A percentile compares a stretch with the other conserved stretches of the same genome.
Evolutionary conservation across 192 early-diverging fungal genomes (phyloP).

Genomic region (Coemansia reversa): DNA sequence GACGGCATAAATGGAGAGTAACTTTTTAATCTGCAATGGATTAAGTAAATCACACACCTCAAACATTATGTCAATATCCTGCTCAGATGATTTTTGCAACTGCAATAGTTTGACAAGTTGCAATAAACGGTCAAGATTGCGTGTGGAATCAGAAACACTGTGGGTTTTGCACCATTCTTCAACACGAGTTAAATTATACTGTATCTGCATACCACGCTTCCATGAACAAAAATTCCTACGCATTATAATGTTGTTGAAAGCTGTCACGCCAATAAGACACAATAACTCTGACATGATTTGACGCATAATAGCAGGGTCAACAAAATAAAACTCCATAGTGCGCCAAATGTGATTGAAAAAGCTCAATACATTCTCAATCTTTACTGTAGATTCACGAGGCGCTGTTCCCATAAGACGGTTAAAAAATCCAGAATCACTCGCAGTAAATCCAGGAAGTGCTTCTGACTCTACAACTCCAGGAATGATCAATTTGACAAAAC

Average conservation of each 20-base stretch:
- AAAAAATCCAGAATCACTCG: constrained; percentile 89
- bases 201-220: constrained; percentile 99
- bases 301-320: constrained; percentile 85
- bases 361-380: constrained; percentile 93
- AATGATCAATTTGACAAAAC: constrained; percentile 89
- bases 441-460: constrained; percentile 89
- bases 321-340: constrained; percentile 96
- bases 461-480: constrained; percentile 97
- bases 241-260: constrained; percentile 98
- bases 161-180: constrained; percentile 99
- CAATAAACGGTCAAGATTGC: constrained; percentile 91
- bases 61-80: constrained; percentile 97
- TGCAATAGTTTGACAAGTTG: constrained; percentile 97
- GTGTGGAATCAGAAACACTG: constrained; percentile 81
- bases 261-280: constrained; percentile 90
- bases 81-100: constrained; percentile 62
- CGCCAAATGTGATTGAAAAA: constrained; percentile 93
- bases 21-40: constrained; percentile 95
- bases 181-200: constrained; percentile 96
- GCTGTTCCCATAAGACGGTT: constrained; percentile 83
- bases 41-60: constrained; percentile 98
- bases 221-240: constrained; percentile 98
- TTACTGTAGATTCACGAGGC: constrained; percentile 69
- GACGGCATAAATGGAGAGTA: constrained; percentile 91
- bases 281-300: constrained; percentile 96